A percentile compares a stretch with the other conserved stretches of the same genome.
Evolutionary conservation across 306 rosid genomes (phyloP).

Genomic region (Lathyrus oleraceus): DNA sequence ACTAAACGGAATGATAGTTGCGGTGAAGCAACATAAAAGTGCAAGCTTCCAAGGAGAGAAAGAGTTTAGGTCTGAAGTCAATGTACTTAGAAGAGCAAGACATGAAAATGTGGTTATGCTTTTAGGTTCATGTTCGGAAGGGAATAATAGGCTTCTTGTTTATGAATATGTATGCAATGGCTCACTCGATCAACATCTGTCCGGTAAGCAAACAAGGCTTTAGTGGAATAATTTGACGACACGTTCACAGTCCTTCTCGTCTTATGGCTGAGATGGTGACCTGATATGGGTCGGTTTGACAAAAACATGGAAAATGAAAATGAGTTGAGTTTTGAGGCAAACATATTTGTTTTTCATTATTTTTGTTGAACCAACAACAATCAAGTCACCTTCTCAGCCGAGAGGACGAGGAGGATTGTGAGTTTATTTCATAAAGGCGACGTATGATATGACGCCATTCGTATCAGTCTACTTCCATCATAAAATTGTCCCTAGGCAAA

Average conservation of each 20-base stretch:
- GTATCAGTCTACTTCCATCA: not conserved
- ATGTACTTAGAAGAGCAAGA: slow-evolving; percentile 71
- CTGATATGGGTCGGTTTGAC: not conserved
- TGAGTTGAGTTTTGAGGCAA: too few relatives aligned
- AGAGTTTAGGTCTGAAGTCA: slow-evolving; percentile 78
- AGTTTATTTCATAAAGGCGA: not conserved
- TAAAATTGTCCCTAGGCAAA: not conserved
- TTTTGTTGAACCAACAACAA: not conserved
- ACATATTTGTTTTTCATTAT: not conserved
- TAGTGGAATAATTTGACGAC: not conserved
- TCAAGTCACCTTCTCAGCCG: not conserved
- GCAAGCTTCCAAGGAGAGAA: slow-evolving; percentile 80
- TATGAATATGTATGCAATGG: slow-evolving; percentile 86
- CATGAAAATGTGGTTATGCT: slow-evolving; percentile 83
- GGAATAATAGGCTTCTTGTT: slow-evolving; percentile 72
- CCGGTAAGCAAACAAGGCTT: slow-evolving; percentile 44
- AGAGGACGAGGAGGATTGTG: not conserved
- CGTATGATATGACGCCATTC: not conserved
- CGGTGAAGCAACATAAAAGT: slow-evolving; percentile 74
- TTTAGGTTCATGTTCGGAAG: slow-evolving; percentile 79
- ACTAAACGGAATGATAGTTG: slow-evolving; percentile 56
- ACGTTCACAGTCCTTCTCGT: not conserved
- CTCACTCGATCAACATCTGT: slow-evolving; percentile 75
- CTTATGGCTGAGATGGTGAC: not conserved
- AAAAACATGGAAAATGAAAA: not conserved